phyloP scores from a whole-genome alignment of 306 rosid genomes.

The Oxytropis ochrocephala region DNA sequence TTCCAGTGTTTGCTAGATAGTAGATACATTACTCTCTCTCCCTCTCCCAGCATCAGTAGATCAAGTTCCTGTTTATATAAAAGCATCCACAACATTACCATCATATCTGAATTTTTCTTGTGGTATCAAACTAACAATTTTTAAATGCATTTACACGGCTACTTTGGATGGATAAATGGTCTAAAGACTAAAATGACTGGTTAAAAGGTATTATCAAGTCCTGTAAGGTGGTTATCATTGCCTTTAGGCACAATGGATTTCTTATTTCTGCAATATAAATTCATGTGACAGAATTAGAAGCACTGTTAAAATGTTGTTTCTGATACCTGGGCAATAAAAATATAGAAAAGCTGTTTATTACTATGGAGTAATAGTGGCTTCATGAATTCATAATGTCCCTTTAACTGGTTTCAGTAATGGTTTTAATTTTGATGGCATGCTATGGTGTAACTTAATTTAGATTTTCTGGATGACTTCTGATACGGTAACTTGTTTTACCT shows the following conservation, averaged over 20 bases:
- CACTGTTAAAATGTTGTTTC: background rate
- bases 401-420: background rate
- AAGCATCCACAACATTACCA: background rate
- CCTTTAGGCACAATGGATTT: background rate
- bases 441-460: slow-evolving; percentile 5
- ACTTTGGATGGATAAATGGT: background rate
- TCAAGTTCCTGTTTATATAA: background rate
- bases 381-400: background rate
- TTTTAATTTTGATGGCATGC: background rate
- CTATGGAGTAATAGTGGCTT: background rate
- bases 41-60: background rate
- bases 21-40: background rate
- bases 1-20: background rate
- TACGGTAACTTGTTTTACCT: slow-evolving; percentile 13
- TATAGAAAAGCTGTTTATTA: background rate
- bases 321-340: slow-evolving; percentile 8
- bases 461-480: background rate
- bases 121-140: background rate
- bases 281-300: background rate
- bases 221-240: background rate
- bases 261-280: background rate
- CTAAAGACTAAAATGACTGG: background rate
- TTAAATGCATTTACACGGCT: background rate
- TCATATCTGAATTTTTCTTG: background rate
- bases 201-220: background rate